phyloP scores from a whole-genome alignment of 805 yeast genomes.

The Saccharomycopsis sp. region DNA sequence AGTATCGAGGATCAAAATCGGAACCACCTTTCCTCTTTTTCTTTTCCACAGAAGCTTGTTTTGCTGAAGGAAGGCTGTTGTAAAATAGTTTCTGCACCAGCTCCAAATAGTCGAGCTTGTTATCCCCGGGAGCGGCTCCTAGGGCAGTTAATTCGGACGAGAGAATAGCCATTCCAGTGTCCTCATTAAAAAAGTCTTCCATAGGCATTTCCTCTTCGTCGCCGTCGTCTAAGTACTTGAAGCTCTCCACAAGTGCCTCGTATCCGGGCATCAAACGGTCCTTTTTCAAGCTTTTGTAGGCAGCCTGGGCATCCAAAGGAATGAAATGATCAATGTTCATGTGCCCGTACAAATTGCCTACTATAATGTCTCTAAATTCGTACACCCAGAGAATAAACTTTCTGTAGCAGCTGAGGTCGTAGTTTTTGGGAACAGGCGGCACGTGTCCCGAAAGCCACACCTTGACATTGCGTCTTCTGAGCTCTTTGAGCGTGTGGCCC shows the following conservation, averaged over 20 bases:
- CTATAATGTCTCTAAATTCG: conserved; percentile 75
- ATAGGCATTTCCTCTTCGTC: conserved; percentile 22
- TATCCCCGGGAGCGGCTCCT: conserved; percentile 58
- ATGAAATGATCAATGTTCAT: conserved; percentile 86
- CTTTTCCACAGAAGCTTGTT: conserved; percentile 24
- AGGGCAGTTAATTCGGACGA: conserved; percentile 33
- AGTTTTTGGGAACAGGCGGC: conserved; percentile 77
- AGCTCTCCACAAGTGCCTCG: conserved; percentile 27
- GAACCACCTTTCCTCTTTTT: conserved; percentile 21
- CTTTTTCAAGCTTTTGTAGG: conserved; percentile 41
- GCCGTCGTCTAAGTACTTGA: conserved; percentile 13
- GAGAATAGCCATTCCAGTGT: conserved; percentile 28
- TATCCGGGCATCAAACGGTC: conserved; percentile 24
- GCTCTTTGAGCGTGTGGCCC: conserved; percentile 64
- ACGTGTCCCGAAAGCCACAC: conserved; percentile 89
- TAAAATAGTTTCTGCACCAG: conserved; percentile 47
- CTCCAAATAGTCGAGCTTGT: conserved; percentile 60
- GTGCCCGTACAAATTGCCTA: conserved; percentile 83
- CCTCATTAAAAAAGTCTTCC: conserved; percentile 19
- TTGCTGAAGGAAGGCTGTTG: conserved; percentile 37
- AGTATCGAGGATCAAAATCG: conserved; percentile 38
- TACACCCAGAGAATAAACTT: conserved; percentile 76
- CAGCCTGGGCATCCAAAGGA: conserved; percentile 64
- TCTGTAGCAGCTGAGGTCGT: conserved; percentile 63
- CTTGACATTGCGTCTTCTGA: conserved; percentile 68